These are phyloP conservation scores for Penicillium fuscoglaucum DNA, from an alignment of 2,329 filamentous ascomycete genomes.

Conservation along the genomic window DNA sequence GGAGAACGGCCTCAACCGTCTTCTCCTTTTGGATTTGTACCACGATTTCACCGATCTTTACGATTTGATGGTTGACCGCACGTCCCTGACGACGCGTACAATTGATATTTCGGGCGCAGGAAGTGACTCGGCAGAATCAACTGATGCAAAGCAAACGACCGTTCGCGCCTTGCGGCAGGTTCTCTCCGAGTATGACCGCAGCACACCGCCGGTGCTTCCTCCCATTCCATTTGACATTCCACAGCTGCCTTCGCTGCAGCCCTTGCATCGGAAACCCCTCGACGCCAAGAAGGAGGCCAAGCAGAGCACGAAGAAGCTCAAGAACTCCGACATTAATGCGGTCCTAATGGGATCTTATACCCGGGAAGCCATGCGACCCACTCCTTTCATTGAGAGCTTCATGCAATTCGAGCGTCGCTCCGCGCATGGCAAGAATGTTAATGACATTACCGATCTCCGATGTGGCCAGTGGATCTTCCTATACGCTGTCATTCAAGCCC, in stretches of 20 bases:
- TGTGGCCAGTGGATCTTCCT: conserved; percentile 55
- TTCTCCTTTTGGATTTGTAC: conserved; percentile 80
- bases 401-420: conserved; percentile 50
- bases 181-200: conserved; percentile 84
- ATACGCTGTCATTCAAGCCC: conserved; percentile 51
- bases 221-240: conserved; percentile 90
- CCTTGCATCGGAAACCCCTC: conserved; percentile 64
- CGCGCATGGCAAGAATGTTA: conserved; percentile 45
- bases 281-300: conserved; percentile 73
- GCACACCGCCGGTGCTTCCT: conserved; percentile 83
- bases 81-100: conserved; percentile 73
- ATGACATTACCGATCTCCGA: conserved; percentile 49
- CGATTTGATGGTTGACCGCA: conserved; percentile 81
- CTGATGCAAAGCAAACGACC: conserved; percentile 57
- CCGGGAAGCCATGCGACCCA: conserved; percentile 61
- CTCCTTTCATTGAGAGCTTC: conserved; percentile 49
- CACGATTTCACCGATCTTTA: conserved; percentile 83
- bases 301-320: conserved; percentile 68
- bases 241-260: conserved; percentile 67
- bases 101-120: conserved; percentile 65
- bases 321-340: conserved; percentile 73
- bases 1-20: conserved; percentile 80
- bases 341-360: conserved; percentile 83
- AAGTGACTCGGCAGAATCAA: conserved; percentile 38
- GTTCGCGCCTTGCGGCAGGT: conserved; percentile 73